Percentiles rank a stretch among this genome's conserved stretches.
Conservation (phyloP, 192 early-diverging fungal genomes). For the Pilobolus umbonatus region DNA sequence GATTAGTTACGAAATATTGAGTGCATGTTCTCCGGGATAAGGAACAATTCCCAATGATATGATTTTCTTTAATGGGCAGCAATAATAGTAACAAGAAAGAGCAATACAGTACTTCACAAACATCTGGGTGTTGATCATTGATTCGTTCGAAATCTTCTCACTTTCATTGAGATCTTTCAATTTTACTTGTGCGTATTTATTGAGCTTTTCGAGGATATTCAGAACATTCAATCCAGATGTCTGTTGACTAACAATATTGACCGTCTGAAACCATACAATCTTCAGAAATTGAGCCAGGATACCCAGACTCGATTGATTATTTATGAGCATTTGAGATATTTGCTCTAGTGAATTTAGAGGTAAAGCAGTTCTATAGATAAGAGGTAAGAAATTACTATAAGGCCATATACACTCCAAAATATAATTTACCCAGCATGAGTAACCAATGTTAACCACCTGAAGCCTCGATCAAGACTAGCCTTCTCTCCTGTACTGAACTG, state of each 20-base stretch:
- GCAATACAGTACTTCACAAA: conserved; percentile 41
- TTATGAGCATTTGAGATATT: conserved; percentile 24
- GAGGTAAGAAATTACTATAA: neutral
- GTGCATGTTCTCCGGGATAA: conserved; percentile 16
- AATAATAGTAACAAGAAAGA: conserved; percentile 36
- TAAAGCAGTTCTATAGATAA: conserved; percentile 32
- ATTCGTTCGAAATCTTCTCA: conserved; percentile 6
- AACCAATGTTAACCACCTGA: conserved; percentile 35
- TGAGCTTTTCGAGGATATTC: conserved; percentile 32
- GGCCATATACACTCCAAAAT: neutral
- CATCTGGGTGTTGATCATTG: conserved; percentile 28
- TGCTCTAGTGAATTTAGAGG: conserved; percentile 28
- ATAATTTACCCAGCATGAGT: conserved; percentile 33
- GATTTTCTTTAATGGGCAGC: conserved; percentile 37
- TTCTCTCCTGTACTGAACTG: conserved; percentile 24
- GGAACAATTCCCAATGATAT: conserved; percentile 32
- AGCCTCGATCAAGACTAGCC: conserved; percentile 26
- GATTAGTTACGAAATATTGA: conserved; percentile 22
- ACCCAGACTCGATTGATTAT: conserved; percentile 15
- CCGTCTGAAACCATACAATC: conserved; percentile 40
- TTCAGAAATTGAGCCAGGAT: conserved; percentile 27
- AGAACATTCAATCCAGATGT: conserved; percentile 26
- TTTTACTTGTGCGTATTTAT: conserved; percentile 25
- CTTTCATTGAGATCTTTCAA: conserved; percentile 21
- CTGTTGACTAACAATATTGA: conserved; percentile 20